Base-by-base conservation (phyloP, 371 early-diverging fungal genomes). In the Mortierella sp. region DNA sequence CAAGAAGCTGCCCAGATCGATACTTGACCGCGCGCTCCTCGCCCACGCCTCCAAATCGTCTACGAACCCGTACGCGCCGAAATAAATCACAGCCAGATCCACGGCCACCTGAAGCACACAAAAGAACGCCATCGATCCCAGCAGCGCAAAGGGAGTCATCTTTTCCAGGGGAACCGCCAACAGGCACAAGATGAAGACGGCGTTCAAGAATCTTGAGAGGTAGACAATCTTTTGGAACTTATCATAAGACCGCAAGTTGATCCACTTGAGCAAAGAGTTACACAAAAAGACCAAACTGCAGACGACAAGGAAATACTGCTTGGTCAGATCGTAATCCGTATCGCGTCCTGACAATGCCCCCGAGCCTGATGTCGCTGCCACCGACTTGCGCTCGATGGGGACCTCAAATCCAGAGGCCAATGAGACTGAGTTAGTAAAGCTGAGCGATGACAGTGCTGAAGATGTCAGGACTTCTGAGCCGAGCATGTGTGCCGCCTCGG, bases 41-140 rank as follows among this genome's bases (percentile, higher is more conserved):
- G 80, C 84, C 84, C 84, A 84, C 7, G 76, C 75, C 65, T 80
- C 84, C 19, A 84, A 38, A 38, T 84, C 84, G 10, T 84, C 75
- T 0, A 84, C 80, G 26, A 84, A 80, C 21, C 84, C 84, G 58
- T 84, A 84, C 2, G 84, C 84, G 26, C 84, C 84, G 48, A 84
- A 84, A 54, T 84, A 84, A 31, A 84, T 80, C 26, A 84, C 84
- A 1, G 80, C 84, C 24, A 84, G 73, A 54, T 84, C 84, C n/a
- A 84, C 84, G 0, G 70, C 80, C 1, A 84, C 84, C 84, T 91
- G 91, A 38, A 91, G 45, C 6, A 88, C 74, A 42, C 91, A 85
- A 72, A 90, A 92, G 57, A 88, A 88, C 60, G 90, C 89, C 90
- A 91, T 90, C 45, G 91, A 76, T 6, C 90, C 90, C 44, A 91